Evolutionary conservation across 1,139 yeast species (phyloP).

Genomic region (Pichia sp.): DNA sequence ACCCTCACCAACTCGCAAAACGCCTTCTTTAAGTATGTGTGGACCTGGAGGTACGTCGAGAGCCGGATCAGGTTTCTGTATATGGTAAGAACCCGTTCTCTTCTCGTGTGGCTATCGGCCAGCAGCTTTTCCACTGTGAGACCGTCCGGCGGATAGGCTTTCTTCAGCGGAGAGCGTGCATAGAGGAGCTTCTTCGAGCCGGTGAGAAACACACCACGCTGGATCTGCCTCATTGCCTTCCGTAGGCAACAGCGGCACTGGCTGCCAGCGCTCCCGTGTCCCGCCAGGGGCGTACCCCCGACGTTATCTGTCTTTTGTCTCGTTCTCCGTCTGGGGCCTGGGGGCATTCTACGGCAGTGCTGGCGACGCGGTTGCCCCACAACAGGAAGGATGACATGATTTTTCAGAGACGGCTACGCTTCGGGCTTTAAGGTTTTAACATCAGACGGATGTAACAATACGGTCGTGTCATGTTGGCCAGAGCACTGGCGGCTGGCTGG

Average conservation of each 20-base stretch:
- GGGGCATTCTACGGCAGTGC: background rate
- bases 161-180: slow-evolving; percentile 17
- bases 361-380: background rate
- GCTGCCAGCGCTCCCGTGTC: no score
- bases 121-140: slow-evolving; percentile 14
- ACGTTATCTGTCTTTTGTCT: no score
- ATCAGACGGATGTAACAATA: background rate
- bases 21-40: slow-evolving; percentile 10
- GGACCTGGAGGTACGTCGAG: slow-evolving; percentile 16
- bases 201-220: slow-evolving; percentile 6
- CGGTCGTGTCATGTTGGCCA: background rate
- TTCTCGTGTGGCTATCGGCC: slow-evolving; percentile 6
- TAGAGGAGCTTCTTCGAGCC: slow-evolving; percentile 12
- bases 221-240: slow-evolving; percentile 6
- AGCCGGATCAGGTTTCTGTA: slow-evolving; percentile 25
- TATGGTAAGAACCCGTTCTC: slow-evolving; percentile 12
- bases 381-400: background rate
- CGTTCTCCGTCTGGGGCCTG: background rate
- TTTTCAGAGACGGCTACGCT: background rate
- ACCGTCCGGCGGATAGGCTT: slow-evolving; percentile 23
- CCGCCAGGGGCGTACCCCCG: no score
- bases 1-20: slow-evolving; percentile 17
- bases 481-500: background rate
- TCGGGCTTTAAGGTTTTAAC: background rate
- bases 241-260: no score